Evolutionary conservation across 495 filamentous ascomycete species (phyloP).

Genomic region (Aspergillus cristatus): DNA sequence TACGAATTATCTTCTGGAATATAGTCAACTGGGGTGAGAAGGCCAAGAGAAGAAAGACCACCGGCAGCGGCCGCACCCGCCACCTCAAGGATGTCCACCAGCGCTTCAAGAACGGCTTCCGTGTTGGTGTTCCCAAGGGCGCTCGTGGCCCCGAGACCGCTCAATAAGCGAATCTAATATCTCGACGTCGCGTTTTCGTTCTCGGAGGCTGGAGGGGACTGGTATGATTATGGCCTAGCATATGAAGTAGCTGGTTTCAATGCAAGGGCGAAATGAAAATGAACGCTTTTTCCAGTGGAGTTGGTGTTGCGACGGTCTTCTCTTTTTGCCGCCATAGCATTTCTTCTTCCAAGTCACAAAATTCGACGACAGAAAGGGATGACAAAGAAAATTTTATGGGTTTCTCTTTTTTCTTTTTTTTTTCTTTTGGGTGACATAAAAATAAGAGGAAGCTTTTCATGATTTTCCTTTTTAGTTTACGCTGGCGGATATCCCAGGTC

Average conservation of each 20-base stretch:
- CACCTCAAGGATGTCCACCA: constrained; percentile 84
- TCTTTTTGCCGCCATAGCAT: constrained; percentile 23
- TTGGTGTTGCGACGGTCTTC: constrained; percentile 32
- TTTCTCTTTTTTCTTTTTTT: constrained; percentile 6
- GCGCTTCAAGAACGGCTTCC: constrained; percentile 94
- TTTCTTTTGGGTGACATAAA: constrained; percentile 17
- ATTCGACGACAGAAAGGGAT: constrained; percentile 17
- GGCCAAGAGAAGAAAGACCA: constrained; percentile 99
- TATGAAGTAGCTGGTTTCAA: constrained; percentile 33
- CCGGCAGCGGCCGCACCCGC: constrained; percentile 86
- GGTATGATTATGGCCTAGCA: constrained; percentile 38
- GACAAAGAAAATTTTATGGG: constrained; percentile 9
- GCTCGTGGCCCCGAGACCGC: constrained; percentile 56
- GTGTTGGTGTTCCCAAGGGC: constrained; percentile 77
- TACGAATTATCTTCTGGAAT: constrained; percentile 20
- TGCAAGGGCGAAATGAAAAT: constrained; percentile 28
- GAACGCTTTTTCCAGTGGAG: constrained; percentile 32
- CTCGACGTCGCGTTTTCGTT: constrained; percentile 38
- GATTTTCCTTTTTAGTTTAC: constrained; percentile 39
- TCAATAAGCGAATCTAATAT: constrained; percentile 31
- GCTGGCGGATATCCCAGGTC: constrained; percentile 39
- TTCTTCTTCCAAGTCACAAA: constrained; percentile 14
- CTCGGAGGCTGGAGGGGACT: constrained; percentile 37
- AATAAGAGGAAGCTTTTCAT: constrained; percentile 33
- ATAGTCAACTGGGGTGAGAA: constrained; percentile 99